Percentiles rank a stretch among this genome's conserved stretches.
Conservation (phyloP, 805 yeast genomes). For the Diddensiella transvaalensis region DNA sequence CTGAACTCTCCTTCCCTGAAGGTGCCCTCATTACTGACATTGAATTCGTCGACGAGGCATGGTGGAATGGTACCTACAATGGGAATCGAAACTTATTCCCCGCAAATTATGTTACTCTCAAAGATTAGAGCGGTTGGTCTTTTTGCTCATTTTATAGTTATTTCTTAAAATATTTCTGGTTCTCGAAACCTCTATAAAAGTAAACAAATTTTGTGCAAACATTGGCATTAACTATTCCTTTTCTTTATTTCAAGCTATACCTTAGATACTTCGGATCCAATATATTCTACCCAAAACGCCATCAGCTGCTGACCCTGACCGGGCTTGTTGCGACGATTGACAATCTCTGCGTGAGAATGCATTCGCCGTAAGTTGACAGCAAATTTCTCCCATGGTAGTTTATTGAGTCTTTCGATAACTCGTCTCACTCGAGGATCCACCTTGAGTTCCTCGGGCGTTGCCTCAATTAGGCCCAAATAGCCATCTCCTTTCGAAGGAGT, state of each 20-base stretch:
- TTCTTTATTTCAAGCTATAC: too few species aligned
- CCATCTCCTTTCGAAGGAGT: slow-evolving; percentile 14
- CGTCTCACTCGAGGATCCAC: slow-evolving; percentile 24
- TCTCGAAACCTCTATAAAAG: background rate
- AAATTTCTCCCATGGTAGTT: slow-evolving; percentile 70
- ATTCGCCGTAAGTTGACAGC: slow-evolving; percentile 67
- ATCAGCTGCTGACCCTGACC: slow-evolving; percentile 31
- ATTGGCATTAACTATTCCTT: background rate
- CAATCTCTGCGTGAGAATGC: slow-evolving; percentile 85
- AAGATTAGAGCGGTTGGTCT: slow-evolving; percentile 14
- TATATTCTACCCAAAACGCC: slow-evolving; percentile 25
- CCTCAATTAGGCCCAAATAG: slow-evolving; percentile 18
- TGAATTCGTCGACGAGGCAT: slow-evolving; percentile 87
- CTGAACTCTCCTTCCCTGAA: slow-evolving; percentile 80
- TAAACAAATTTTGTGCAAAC: background rate
- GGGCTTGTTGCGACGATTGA: slow-evolving; percentile 49
- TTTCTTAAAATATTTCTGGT: slow-evolving; percentile 7
- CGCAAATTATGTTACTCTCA: slow-evolving; percentile 66
- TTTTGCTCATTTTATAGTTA: background rate
- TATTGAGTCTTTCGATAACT: slow-evolving; percentile 55
- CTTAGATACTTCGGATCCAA: slow-evolving; percentile 2
- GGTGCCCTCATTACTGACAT: slow-evolving; percentile 79
- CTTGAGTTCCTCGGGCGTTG: slow-evolving; percentile 23
- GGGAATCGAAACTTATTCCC: slow-evolving; percentile 90
- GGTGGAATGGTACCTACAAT: slow-evolving; percentile 90